Evolutionary conservation across 2,329 filamentous ascomycete genomes (phyloP).

Genomic region (Whalleya microplaca): DNA sequence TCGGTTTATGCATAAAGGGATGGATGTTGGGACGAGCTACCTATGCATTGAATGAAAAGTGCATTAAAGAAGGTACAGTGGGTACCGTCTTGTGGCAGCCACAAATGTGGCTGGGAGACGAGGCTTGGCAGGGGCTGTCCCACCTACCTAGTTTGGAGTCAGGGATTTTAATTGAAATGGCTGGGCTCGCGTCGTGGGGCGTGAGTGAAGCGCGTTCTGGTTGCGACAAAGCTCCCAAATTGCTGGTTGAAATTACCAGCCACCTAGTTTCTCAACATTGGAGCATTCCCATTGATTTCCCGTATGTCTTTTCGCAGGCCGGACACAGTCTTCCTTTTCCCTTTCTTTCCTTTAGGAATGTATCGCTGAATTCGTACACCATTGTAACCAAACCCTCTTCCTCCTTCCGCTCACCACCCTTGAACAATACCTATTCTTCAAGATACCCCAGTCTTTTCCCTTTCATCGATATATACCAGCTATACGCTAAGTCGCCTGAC

Average conservation of each 20-base stretch:
- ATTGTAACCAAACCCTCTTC: constrained; percentile 12
- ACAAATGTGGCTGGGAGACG: neutral
- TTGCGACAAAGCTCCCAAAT: constrained; percentile 5
- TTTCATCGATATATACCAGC: neutral
- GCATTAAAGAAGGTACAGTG: neutral
- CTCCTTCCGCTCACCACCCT: constrained; percentile 8
- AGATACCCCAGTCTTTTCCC: neutral
- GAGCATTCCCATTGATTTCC: constrained; percentile 19
- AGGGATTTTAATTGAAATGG: constrained; percentile 40
- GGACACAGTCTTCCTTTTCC: constrained; percentile 20
- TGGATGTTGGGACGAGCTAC: neutral
- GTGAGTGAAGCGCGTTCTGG: constrained; percentile 16
- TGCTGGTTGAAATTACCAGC: constrained; percentile 30
- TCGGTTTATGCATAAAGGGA: neutral
- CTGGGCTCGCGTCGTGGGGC: constrained; percentile 28
- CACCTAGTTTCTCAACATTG: constrained; percentile 32
- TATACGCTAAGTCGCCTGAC: constrained; percentile 2
- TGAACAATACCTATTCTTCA: constrained; percentile 10
- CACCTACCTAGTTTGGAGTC: constrained; percentile 1
- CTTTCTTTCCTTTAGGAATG: constrained; percentile 26
- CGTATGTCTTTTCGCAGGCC: constrained; percentile 16
- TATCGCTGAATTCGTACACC: constrained; percentile 6
- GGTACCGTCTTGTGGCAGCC: neutral
- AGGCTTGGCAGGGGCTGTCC: too few species aligned
- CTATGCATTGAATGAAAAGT: neutral